Conservation (phyloP, 768 basidiomycete genomes). For the Tylopilus subfusipes region DNA sequence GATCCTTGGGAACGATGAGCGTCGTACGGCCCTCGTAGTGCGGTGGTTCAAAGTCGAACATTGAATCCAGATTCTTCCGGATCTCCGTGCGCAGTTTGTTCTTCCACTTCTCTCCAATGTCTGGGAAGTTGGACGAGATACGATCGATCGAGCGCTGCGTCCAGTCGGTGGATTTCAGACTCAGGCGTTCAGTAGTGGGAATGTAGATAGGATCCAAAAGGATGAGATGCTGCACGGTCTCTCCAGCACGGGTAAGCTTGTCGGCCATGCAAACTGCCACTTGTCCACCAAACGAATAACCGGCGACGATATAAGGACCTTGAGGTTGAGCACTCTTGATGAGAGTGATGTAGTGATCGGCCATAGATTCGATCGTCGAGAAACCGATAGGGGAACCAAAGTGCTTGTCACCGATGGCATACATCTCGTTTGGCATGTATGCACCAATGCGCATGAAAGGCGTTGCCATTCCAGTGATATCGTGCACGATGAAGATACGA, state of each 20-base stretch:
- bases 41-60: slow-evolving; percentile 32
- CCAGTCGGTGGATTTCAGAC: slow-evolving; percentile 31
- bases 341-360: slow-evolving; percentile 31
- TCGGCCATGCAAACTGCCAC: slow-evolving; percentile 29
- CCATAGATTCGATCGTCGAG: slow-evolving; percentile 29
- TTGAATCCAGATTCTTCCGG: slow-evolving; percentile 31
- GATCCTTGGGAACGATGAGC: slow-evolving; percentile 30
- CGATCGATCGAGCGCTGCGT: slow-evolving; percentile 30
- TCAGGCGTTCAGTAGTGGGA: slow-evolving; percentile 24
- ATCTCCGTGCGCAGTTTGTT: slow-evolving; percentile 29
- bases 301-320: slow-evolving; percentile 12
- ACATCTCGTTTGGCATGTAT: slow-evolving; percentile 32
- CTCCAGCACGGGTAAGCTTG: slow-evolving; percentile 24
- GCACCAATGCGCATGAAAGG: slow-evolving; percentile 33
- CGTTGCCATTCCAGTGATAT: slow-evolving; percentile 32
- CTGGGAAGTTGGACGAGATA: slow-evolving; percentile 30
- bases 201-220: slow-evolving; percentile 32
- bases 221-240: slow-evolving; percentile 23
- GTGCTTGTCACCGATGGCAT: slow-evolving; percentile 32
- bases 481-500: slow-evolving; percentile 30
- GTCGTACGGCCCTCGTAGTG: slow-evolving; percentile 23
- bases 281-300: slow-evolving; percentile 30
- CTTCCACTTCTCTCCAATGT: slow-evolving; percentile 32
- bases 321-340: slow-evolving; percentile 9
- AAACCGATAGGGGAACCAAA: slow-evolving; percentile 30